Percentiles rank a stretch among this genome's conserved stretches.
Evolutionary conservation across 179 eudicot species (phyloP).

Genomic region (Beta lomatogona): DNA sequence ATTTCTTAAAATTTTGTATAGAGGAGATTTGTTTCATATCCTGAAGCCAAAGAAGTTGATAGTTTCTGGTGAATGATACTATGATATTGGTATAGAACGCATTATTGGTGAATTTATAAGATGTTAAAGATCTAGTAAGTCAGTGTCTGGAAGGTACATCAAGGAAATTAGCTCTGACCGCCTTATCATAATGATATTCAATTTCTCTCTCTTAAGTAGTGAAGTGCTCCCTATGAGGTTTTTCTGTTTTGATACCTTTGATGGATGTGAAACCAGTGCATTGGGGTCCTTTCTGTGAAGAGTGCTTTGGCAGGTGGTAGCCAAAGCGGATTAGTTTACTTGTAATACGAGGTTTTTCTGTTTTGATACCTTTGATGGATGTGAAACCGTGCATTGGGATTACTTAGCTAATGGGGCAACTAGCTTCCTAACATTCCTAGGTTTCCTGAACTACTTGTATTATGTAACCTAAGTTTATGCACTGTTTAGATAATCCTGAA

Average conservation of each 20-base stretch:
- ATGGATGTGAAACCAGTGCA: conserved; percentile 2
- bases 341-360: no score
- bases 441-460: background rate
- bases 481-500: background rate
- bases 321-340: background rate
- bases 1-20: background rate
- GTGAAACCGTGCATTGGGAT: background rate
- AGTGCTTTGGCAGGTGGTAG: background rate
- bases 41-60: background rate
- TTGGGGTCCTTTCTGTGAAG: background rate
- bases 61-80: background rate
- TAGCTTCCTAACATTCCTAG: background rate
- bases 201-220: background rate
- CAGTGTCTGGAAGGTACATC: background rate
- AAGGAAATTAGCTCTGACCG: background rate
- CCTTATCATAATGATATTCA: background rate
- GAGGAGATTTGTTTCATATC: background rate
- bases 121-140: background rate
- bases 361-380: background rate
- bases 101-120: background rate
- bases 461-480: background rate
- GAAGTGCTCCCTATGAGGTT: background rate
- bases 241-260: background rate
- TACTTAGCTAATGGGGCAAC: background rate
- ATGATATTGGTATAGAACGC: background rate